Conservation (phyloP, 73 alveolate species). For the Uronychia binucleata region DNA sequence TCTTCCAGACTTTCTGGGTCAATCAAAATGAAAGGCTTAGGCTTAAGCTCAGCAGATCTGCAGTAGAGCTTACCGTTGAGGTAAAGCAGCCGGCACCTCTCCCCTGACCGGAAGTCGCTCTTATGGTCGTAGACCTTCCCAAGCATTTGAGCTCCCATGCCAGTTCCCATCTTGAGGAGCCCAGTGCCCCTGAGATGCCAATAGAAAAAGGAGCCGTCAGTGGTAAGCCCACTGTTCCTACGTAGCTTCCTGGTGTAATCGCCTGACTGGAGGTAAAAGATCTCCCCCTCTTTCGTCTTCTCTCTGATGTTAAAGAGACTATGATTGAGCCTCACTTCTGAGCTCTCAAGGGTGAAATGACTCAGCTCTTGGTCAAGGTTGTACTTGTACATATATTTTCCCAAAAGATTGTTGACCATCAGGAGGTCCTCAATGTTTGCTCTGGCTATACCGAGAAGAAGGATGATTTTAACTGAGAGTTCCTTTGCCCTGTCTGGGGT, state of each 20-base stretch:
- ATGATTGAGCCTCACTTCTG: not conserved
- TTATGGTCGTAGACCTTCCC: constrained; percentile 45
- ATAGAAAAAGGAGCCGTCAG: constrained; percentile 37
- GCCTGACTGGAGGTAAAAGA: constrained; percentile 40
- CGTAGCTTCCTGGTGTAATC: not conserved
- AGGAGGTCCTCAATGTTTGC: constrained; percentile 57
- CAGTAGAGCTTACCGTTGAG: constrained; percentile 34
- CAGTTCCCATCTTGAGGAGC: constrained; percentile 37
- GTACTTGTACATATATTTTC: constrained; percentile 6
- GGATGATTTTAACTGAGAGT: constrained; percentile 45
- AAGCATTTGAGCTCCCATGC: constrained; percentile 28
- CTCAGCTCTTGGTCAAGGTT: constrained; percentile 19
- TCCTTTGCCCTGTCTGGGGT: constrained; percentile 34
- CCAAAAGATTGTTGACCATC: constrained; percentile 22
- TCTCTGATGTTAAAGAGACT: not conserved
- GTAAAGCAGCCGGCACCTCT: constrained; percentile 24
- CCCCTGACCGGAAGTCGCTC: constrained; percentile 26
- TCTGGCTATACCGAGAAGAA: constrained; percentile 48
- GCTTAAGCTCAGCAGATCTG: constrained; percentile 41
- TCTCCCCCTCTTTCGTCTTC: constrained; percentile 27
- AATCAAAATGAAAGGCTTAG: constrained; percentile 36
- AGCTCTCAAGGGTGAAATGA: constrained; percentile 5
- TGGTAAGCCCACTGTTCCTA: constrained; percentile 1
- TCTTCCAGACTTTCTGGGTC: constrained; percentile 49
- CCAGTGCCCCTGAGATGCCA: constrained; percentile 42